phyloP scores from a whole-genome alignment of 2,329 filamentous ascomycete species.

The Cercospora beticola region DNA sequence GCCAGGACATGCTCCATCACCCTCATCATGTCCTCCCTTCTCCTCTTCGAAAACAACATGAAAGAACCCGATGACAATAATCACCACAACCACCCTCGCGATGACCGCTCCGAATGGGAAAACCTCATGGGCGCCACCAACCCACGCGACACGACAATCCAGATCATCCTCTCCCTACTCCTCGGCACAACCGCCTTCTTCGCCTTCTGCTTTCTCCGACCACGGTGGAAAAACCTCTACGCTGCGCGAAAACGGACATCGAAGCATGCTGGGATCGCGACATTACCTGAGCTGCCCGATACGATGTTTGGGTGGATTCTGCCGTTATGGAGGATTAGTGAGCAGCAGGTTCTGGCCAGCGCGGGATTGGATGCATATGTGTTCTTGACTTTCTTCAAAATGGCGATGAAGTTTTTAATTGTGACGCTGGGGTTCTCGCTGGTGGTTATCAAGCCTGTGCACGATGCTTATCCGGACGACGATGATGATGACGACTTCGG shows the following conservation, averaged over 20 bases:
- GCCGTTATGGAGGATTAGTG: conserved; percentile 76
- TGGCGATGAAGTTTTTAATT: conserved; percentile 80
- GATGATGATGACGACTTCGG: conserved; percentile 23
- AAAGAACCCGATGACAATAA: conserved; percentile 17
- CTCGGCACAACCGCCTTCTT: conserved; percentile 71
- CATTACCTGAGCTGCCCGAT: conserved; percentile 76
- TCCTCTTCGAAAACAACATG: neutral
- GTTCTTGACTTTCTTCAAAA: conserved; percentile 93
- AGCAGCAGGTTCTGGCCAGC: conserved; percentile 84
- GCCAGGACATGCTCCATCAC: neutral
- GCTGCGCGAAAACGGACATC: conserved; percentile 76
- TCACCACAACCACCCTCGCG: neutral
- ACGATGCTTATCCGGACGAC: conserved; percentile 62
- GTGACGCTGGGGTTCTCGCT: conserved; percentile 79
- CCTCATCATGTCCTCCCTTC: neutral
- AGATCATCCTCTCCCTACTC: conserved; percentile 69
- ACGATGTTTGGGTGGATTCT: conserved; percentile 93
- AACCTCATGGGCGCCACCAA: conserved; percentile 37
- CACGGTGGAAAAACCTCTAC: conserved; percentile 89
- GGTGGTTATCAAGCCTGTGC: conserved; percentile 80
- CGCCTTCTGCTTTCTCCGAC: conserved; percentile 77
- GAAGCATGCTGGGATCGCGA: conserved; percentile 57
- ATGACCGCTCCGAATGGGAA: conserved; percentile 10
- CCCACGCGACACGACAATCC: conserved; percentile 53
- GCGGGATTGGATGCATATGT: conserved; percentile 95